phyloP scores from a whole-genome alignment of 371 early-diverging fungal species.

The Zopfochytrium polystomum region DNA sequence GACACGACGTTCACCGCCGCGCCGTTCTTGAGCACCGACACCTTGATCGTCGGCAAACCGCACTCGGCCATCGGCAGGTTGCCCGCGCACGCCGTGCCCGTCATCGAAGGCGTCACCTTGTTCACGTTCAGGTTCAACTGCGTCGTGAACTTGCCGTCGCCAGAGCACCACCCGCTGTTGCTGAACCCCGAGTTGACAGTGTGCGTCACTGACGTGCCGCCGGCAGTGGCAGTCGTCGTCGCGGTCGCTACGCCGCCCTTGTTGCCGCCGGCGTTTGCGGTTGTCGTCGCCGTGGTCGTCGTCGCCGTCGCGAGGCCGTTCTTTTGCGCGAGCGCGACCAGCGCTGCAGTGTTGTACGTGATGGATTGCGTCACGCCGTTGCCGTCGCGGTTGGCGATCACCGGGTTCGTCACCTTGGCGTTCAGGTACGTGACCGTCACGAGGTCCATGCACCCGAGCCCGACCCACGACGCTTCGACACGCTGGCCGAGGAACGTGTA shows the following conservation, averaged over 20 bases:
- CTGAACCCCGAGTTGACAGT: not conserved
- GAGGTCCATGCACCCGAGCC: constrained; percentile 13
- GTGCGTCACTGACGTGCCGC: not conserved
- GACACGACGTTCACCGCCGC: not conserved
- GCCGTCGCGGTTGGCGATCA: constrained; percentile 13
- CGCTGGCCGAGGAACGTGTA: constrained; percentile 31
- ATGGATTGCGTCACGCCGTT: constrained; percentile 7
- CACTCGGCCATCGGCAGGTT: constrained; percentile 2
- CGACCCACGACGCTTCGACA: constrained; percentile 19
- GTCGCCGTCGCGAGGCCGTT: constrained; percentile 64
- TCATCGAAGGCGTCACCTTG: not conserved
- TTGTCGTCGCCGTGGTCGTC: constrained; percentile 49
- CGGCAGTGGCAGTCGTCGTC: not conserved
- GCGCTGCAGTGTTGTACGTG: constrained; percentile 8
- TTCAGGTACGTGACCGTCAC: not conserved
- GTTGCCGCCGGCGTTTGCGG: not conserved
- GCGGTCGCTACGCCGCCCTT: not conserved
- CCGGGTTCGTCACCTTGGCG: constrained; percentile 1
- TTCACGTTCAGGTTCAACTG: not conserved
- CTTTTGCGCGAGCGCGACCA: constrained; percentile 1
- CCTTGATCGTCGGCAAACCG: constrained; percentile 1
- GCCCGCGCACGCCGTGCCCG: not conserved
- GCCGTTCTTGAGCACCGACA: constrained; percentile 2
- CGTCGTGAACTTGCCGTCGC: not conserved
- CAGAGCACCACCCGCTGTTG: constrained; percentile 1